Conservation (phyloP, 2,329 filamentous ascomycete species). For the Lasiodiplodia hormozganensis region DNA sequence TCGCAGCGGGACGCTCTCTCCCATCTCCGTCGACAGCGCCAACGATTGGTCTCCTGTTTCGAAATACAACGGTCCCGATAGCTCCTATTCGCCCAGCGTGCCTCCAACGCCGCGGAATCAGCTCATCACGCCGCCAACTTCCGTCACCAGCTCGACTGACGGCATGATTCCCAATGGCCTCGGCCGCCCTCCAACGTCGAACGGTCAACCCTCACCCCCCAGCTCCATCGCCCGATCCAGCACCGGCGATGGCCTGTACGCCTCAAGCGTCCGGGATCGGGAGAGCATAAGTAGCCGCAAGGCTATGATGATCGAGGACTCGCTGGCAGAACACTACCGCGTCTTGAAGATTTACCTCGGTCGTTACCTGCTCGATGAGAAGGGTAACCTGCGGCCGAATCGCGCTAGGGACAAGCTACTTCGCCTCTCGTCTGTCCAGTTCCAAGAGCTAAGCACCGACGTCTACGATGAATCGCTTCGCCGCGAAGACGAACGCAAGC, state of each 20-base stretch:
- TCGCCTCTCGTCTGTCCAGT: constrained; percentile 87
- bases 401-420: constrained; percentile 94
- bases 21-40: constrained; percentile 47
- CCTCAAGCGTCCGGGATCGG: constrained; percentile 55
- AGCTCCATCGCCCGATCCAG: constrained; percentile 87
- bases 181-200: constrained; percentile 40
- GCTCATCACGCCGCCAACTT: constrained; percentile 43
- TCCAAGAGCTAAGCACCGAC: constrained; percentile 96
- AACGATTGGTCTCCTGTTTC: constrained; percentile 51
- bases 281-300: constrained; percentile 66
- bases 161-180: constrained; percentile 61
- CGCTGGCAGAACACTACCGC: constrained; percentile 81
- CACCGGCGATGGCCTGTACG: constrained; percentile 74
- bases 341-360: constrained; percentile 79
- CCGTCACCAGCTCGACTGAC: constrained; percentile 49
- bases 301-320: constrained; percentile 67
- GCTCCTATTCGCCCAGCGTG: constrained; percentile 47
- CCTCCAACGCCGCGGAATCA: constrained; percentile 41
- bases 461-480: constrained; percentile 94
- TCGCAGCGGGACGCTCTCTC: constrained; percentile 48
- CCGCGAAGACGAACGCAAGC: constrained; percentile 70
- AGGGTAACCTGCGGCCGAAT: constrained; percentile 76
- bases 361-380: constrained; percentile 74
- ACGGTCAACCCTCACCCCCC: constrained; percentile 77
- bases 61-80: constrained; percentile 46